Percentiles rank a stretch among this genome's conserved stretches.
Evolutionary conservation across 129 eudicot species (phyloP).

Genomic region (Escallonia rubra): DNA sequence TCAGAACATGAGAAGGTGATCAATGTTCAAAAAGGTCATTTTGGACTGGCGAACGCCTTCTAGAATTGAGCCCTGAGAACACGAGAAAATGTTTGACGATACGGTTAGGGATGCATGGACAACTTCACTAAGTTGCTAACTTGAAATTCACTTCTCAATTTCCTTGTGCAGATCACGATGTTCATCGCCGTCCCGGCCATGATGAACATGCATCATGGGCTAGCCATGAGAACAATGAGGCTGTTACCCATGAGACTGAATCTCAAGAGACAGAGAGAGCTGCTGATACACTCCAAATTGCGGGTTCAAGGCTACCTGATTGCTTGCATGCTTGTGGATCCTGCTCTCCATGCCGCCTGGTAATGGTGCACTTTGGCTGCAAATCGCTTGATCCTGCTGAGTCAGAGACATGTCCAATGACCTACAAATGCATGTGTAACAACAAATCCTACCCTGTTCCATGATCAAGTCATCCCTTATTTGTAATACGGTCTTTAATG

Average conservation of each 20-base stretch:
- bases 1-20: too few relatives aligned
- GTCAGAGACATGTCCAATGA: conserved; percentile 1
- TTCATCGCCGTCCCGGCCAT: background rate
- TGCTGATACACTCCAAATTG: background rate
- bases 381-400: background rate
- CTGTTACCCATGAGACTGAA: background rate
- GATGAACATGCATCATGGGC: background rate
- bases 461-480: background rate
- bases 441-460: background rate
- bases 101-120: background rate
- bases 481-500: too few relatives aligned
- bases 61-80: background rate
- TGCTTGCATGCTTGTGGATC: conserved; percentile 17
- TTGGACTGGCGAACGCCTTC: too few relatives aligned
- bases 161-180: conserved; percentile 1
- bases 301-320: conserved; percentile 13
- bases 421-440: conserved; percentile 3
- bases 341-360: conserved; percentile 13
- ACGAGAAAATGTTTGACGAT: background rate
- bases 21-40: too few relatives aligned
- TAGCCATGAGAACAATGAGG: background rate
- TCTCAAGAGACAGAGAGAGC: background rate
- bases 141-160: background rate
- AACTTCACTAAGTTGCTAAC: background rate
- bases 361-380: conserved; percentile 5